A percentile compares a stretch with the other conserved stretches of the same genome.
phyloP scores from a whole-genome alignment of 2,329 filamentous ascomycete genomes.

The Rosellinia necatrix region DNA sequence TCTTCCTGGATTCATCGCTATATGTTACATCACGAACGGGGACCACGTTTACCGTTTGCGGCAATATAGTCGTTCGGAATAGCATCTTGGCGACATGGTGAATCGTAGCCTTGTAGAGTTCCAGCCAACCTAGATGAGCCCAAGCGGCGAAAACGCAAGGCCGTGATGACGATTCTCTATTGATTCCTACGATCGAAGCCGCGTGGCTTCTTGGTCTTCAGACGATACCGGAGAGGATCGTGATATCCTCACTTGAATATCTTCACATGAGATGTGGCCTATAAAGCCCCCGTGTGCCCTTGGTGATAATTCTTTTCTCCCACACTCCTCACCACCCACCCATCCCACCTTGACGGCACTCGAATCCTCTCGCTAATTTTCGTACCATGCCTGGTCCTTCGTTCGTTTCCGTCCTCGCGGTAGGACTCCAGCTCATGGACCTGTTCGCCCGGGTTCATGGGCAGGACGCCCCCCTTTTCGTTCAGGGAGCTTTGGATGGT shows the following conservation, averaged over 20 bases:
- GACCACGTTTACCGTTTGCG: constrained; percentile 1
- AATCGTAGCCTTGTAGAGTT: not conserved
- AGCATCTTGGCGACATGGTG: not conserved
- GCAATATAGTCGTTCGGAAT: not conserved
- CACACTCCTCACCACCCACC: not conserved
- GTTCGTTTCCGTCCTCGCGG: constrained; percentile 19
- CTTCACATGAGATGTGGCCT: not conserved
- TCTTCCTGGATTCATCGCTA: not conserved
- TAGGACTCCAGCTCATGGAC: constrained; percentile 27
- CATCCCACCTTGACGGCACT: not conserved
- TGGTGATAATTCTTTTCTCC: not conserved
- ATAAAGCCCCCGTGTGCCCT: constrained; percentile 13
- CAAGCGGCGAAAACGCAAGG: not conserved
- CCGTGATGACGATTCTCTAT: constrained; percentile 10
- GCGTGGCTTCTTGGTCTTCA: constrained; percentile 5
- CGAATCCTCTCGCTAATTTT: not conserved
- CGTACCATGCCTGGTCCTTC: constrained; percentile 24
- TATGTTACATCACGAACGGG: not conserved
- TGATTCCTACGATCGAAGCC: not conserved
- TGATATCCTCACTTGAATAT: constrained; percentile 9
- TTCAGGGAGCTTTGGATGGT: constrained; percentile 42
- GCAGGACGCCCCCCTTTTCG: constrained; percentile 39
- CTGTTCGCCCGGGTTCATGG: constrained; percentile 19
- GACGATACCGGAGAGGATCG: constrained; percentile 15
- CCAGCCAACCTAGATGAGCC: not conserved